Evolutionary conservation across 148 eudicot species (phyloP).

Genomic region (Vaccinium vitisidaea): DNA sequence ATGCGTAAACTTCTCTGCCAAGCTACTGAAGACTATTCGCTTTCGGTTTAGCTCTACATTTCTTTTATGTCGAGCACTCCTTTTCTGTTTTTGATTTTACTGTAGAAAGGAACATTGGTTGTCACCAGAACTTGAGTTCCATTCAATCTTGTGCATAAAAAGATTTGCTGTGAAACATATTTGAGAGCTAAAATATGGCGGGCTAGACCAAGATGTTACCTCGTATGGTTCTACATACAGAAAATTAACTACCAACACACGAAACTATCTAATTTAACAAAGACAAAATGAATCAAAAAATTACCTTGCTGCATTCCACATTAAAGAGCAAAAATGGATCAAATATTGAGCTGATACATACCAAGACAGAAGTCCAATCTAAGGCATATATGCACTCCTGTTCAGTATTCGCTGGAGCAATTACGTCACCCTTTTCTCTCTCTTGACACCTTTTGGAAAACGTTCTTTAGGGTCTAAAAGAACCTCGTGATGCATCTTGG

Average conservation of each 20-base stretch:
- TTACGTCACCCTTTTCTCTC: conserved; percentile 16
- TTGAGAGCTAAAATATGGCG: not conserved
- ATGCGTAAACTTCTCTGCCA: not conserved
- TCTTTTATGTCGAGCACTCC: not conserved
- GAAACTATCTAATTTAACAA: conserved; percentile 23
- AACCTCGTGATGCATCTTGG: conserved; percentile 55
- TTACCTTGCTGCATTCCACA: conserved; percentile 52
- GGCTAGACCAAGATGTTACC: not conserved
- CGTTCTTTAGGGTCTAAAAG: conserved; percentile 38
- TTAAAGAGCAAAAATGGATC: not conserved
- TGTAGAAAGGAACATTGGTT: not conserved
- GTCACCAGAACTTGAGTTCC: not conserved
- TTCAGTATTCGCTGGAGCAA: not conserved
- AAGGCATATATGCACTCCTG: too few species aligned
- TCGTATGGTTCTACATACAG: not conserved
- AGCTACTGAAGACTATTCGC: not conserved
- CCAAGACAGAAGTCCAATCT: not conserved
- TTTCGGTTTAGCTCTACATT: not conserved
- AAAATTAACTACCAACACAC: not conserved
- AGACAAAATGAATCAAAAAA: conserved; percentile 63
- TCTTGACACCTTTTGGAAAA: conserved; percentile 29
- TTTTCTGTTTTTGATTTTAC: not conserved
- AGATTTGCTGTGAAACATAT: not conserved
- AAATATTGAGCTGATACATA: not conserved
- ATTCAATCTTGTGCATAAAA: not conserved